Conservation (phyloP, 2,329 filamentous ascomycete genomes). For the Davidsoniella neocaledoniae region DNA sequence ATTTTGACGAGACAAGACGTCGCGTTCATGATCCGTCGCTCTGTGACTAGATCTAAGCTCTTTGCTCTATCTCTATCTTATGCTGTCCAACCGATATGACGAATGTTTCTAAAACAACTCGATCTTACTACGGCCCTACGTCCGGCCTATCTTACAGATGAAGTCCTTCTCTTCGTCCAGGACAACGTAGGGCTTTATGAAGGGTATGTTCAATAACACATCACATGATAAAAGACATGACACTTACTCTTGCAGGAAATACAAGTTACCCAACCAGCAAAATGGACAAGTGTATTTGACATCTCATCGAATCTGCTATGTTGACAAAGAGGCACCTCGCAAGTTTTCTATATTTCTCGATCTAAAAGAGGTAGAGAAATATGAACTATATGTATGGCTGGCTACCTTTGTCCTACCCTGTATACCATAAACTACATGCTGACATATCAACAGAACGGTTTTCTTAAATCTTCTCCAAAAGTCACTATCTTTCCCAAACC, state of each 20-base stretch:
- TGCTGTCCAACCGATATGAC: constrained; percentile 25
- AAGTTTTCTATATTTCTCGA: constrained; percentile 73
- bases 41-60: too few relatives aligned
- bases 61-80: background rate
- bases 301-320: constrained; percentile 87
- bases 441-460: constrained; percentile 40
- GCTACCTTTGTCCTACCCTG: constrained; percentile 4
- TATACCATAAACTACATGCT: background rate
- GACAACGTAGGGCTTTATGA: constrained; percentile 96
- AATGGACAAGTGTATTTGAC: constrained; percentile 94
- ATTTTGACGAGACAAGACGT: too few relatives aligned
- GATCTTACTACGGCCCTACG: constrained; percentile 93
- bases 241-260: constrained; percentile 46
- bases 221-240: constrained; percentile 10
- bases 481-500: constrained; percentile 77
- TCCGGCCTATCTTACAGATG: constrained; percentile 81
- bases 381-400: constrained; percentile 63
- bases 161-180: constrained; percentile 89
- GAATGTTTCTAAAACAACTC: constrained; percentile 93
- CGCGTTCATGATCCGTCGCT: too few relatives aligned
- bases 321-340: constrained; percentile 73
- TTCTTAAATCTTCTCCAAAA: constrained; percentile 88
- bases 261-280: constrained; percentile 84
- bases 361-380: constrained; percentile 76
- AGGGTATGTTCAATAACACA: constrained; percentile 40